These are phyloP conservation scores for Dictyostelium discoideum DNA, from an alignment of 78 protist species.

Conservation along the genomic window DNA sequence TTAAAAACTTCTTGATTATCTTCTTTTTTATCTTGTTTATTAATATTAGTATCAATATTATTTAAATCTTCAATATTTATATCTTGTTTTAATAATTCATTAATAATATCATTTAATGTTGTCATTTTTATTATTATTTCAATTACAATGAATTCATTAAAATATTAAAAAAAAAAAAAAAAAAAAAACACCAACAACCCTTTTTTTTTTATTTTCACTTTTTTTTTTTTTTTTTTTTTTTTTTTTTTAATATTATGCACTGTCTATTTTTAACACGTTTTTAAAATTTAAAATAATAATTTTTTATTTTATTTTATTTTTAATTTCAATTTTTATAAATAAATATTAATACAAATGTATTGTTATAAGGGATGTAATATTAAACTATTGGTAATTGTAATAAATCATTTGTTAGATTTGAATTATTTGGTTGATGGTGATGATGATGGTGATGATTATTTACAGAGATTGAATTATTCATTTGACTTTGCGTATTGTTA, in stretches of 20 bases:
- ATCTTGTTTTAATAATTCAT: constrained; percentile 29
- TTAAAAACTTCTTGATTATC: constrained; percentile 4
- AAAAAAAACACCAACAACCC: no score
- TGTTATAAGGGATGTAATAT: neutral
- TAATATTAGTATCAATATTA: neutral
- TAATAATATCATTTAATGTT: constrained; percentile 29
- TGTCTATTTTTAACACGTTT: no score
- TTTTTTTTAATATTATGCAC: no score
- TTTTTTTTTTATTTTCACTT: no score
- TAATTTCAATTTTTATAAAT: neutral
- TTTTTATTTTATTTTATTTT: neutral
- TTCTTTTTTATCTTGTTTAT: neutral
- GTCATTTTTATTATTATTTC: neutral
- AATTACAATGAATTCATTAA: neutral
- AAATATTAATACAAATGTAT: neutral
- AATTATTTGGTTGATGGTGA: neutral
- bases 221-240: no score
- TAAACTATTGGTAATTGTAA: constrained; percentile 19
- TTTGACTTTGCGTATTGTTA: neutral
- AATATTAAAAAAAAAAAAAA: neutral
- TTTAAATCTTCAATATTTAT: neutral
- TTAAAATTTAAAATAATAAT: no score
- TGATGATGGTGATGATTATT: constrained; percentile 5
- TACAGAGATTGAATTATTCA: constrained; percentile 10
- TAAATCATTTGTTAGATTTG: neutral